Evolutionary conservation across 306 rosid genomes (phyloP).

Genomic region (Gillenia trifoliata): DNA sequence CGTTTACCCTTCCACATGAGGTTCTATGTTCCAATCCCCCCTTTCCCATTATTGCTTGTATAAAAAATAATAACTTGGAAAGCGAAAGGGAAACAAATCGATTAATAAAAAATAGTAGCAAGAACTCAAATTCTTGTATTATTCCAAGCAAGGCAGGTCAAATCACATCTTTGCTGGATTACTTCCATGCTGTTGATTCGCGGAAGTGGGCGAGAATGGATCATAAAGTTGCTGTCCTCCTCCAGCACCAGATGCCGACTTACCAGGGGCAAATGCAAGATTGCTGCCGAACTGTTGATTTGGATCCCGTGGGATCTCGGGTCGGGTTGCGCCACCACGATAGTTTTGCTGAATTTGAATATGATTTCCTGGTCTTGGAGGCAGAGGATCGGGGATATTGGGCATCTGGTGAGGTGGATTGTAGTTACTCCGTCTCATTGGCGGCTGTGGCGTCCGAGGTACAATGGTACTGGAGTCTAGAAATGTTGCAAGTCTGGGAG

Average conservation of each 20-base stretch:
- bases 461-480: conserved; percentile 39
- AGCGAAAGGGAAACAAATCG: no score
- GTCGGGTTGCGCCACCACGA: conserved; percentile 30
- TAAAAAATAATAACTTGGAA: no score
- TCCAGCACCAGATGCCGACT: conserved; percentile 37
- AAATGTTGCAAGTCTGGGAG: conserved; percentile 47
- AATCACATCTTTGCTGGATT: conserved; percentile 39
- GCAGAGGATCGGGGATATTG: conserved; percentile 17
- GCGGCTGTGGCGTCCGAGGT: conserved; percentile 15
- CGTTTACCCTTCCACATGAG: no score
- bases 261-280: conserved; percentile 41
- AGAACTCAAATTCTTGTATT: background rate
- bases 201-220: conserved; percentile 81
- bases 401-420: conserved; percentile 50
- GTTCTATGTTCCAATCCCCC: no score
- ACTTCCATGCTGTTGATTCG: conserved; percentile 35
- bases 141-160: background rate
- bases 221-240: conserved; percentile 74
- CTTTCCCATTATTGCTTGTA: no score
- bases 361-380: conserved; percentile 38
- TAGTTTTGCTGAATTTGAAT: conserved; percentile 45
- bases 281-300: conserved; percentile 45
- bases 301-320: conserved; percentile 34
- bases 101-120: no score
- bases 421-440: conserved; percentile 51